These are phyloP conservation scores for Ophiostoma populinum DNA, from an alignment of 2,329 filamentous ascomycete genomes.

Conservation along the genomic window DNA sequence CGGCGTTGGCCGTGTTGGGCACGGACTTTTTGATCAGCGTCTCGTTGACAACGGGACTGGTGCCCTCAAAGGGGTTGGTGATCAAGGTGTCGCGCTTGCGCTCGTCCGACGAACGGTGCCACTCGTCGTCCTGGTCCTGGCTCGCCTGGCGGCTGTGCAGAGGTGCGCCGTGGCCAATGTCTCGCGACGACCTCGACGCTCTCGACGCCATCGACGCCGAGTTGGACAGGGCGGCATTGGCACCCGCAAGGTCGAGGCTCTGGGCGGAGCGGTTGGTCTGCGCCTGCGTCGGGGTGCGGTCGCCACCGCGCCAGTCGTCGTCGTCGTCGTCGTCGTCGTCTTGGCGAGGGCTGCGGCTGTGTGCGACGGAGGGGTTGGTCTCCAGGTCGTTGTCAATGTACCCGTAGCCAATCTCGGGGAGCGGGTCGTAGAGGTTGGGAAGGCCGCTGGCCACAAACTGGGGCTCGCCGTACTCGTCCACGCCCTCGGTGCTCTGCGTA, in stretches of 20 bases:
- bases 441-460: slow-evolving; percentile 52
- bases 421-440: slow-evolving; percentile 49
- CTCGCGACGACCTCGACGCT: no score
- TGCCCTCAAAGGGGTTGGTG: slow-evolving; percentile 50
- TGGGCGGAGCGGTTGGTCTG: slow-evolving; percentile 18
- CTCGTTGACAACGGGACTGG: slow-evolving; percentile 41
- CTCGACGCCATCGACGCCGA: slow-evolving; percentile 34
- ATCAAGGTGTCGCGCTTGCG: slow-evolving; percentile 48
- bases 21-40: slow-evolving; percentile 22
- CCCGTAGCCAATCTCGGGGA: slow-evolving; percentile 60
- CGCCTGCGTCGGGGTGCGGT: slow-evolving; percentile 20
- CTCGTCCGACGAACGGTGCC: slow-evolving; percentile 43
- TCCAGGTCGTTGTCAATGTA: slow-evolving; percentile 46
- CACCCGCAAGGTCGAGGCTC: slow-evolving; percentile 34
- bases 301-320: slow-evolving; percentile 16
- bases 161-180: slow-evolving; percentile 9
- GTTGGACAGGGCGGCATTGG: slow-evolving; percentile 28
- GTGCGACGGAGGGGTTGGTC: slow-evolving; percentile 72
- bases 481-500: slow-evolving; percentile 39
- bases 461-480: slow-evolving; percentile 31
- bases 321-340: slow-evolving; percentile 11
- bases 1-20: slow-evolving; percentile 12
- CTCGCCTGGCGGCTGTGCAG: slow-evolving; percentile 37
- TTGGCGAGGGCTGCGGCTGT: slow-evolving; percentile 44
- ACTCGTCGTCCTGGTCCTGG: slow-evolving; percentile 46